Evolutionary conservation across 441 rosid species (phyloP), one percentile per base, ranked within the genome.

Genomic region (Codiaeum variegatum): DNA sequence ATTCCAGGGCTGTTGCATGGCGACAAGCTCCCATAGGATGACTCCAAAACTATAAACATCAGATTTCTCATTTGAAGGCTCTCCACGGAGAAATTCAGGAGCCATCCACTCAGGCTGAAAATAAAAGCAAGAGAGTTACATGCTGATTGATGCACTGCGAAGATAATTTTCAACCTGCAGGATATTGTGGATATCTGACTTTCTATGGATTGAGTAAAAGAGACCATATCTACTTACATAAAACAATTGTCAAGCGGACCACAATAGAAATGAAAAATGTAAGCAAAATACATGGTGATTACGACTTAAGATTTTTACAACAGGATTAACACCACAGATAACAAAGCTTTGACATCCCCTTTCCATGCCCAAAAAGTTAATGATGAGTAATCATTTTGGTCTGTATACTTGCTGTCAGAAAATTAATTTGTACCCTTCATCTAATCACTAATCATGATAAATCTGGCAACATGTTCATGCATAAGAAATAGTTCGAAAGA

Each of bases 31-130:
- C 99, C 99, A 94, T 4, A 94, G 71, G 69, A 92, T 88, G 56
- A 94, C 97, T 49, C 99, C 99, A 32, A 91, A 94, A 77, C 97
- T 92, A 78, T 82, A 94, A 46, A 92, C 94, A 80, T 94, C 98
- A 52, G 97, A 90, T 84, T 94, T 94, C 84, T 94, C 99, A 68
- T 94, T 87, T 28, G 99, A 91, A 9, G 97, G 99, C 82, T 94
- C 99, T 10, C 97, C 99, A n/a, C 99, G 89, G 70, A 94, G 97
- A 73, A 94, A 92, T 75, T 94, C 99, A 51, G 99, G 98, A 77
- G 99, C 99, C 99, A 94, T 94, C 99, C 99, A 94, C 85, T 94
- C 99, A 2, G 98, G 98, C 99, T 94, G 90, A 83, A 85, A 83
- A 79, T 55, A 66, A 79, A 89, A 77, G 77, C 71, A 73, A 80